Conservation (phyloP, 2,329 filamentous ascomycete genomes). For the Gaeumannomyces sp. region DNA sequence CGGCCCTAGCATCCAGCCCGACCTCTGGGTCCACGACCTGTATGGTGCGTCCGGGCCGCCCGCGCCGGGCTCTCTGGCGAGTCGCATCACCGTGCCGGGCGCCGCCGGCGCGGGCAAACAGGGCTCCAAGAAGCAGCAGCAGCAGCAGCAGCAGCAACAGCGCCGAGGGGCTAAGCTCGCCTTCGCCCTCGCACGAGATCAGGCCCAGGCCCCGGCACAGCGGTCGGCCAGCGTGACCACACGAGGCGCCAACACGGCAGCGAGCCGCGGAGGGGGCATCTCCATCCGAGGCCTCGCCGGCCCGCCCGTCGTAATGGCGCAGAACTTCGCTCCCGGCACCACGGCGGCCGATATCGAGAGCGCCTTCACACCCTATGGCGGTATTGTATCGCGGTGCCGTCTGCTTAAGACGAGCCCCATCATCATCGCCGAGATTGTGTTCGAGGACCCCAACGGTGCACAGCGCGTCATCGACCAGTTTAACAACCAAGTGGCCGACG, state of each 20-base stretch:
- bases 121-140: constrained; percentile 16
- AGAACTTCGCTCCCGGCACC: constrained; percentile 78
- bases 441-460: constrained; percentile 65
- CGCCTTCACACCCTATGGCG: constrained; percentile 70
- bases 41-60: constrained; percentile 36
- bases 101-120: constrained; percentile 12
- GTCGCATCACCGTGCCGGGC: constrained; percentile 38
- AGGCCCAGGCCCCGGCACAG: constrained; percentile 27
- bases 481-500: constrained; percentile 75
- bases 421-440: constrained; percentile 72
- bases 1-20: constrained; percentile 30
- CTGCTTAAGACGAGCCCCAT: constrained; percentile 63
- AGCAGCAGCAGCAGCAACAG: constrained; percentile 21
- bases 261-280: constrained; percentile 38
- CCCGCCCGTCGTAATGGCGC: constrained; percentile 65
- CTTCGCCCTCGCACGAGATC: constrained; percentile 36
- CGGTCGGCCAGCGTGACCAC: constrained; percentile 30
- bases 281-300: constrained; percentile 69
- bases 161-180: constrained; percentile 36
- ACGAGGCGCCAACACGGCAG: constrained; percentile 10
- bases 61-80: constrained; percentile 35
- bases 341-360: constrained; percentile 78
- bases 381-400: constrained; percentile 59
- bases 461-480: constrained; percentile 70
- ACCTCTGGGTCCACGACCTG: constrained; percentile 67